Conservation (phyloP, 2,329 filamentous ascomycete species). For the Elsinoe perseae region DNA sequence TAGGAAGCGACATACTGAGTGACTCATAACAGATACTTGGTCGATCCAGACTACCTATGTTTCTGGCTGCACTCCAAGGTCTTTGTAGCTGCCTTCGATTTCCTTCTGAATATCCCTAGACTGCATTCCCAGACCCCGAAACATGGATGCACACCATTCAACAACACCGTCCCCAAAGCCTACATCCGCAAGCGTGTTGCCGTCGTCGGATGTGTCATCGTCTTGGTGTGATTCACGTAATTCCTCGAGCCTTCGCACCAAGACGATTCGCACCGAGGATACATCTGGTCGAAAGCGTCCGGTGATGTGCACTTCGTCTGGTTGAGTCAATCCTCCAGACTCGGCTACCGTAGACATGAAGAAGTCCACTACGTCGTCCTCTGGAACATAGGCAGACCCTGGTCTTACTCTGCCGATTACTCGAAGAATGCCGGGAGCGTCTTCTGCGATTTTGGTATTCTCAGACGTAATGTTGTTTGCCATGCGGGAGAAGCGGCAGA, state of each 20-base stretch:
- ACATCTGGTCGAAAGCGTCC: slow-evolving; percentile 6
- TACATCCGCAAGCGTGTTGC: neutral
- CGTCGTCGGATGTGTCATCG: neutral
- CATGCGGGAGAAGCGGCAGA: slow-evolving; percentile 41
- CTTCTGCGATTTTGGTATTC: neutral
- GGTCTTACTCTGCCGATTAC: slow-evolving; percentile 1
- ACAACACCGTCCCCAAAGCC: slow-evolving; percentile 3
- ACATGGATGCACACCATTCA: slow-evolving; percentile 2
- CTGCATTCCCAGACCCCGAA: slow-evolving; percentile 5
- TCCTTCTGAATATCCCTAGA: slow-evolving; percentile 2
- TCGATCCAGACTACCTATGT: neutral
- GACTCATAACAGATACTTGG: neutral
- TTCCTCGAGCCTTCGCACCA: neutral
- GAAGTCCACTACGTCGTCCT: neutral
- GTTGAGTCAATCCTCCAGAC: neutral
- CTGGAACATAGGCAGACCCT: neutral
- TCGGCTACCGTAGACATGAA: neutral
- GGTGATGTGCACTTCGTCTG: neutral
- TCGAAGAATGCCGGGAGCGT: neutral
- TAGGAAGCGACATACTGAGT: neutral
- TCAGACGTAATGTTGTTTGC: slow-evolving; percentile 1
- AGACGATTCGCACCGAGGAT: slow-evolving; percentile 4
- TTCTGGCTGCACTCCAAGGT: neutral
- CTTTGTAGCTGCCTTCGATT: slow-evolving; percentile 1
- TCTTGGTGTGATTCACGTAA: neutral